Percentiles rank a stretch among this genome's conserved stretches.
Conservation (phyloP, 768 basidiomycete species). For the Termitomyces sp. region DNA sequence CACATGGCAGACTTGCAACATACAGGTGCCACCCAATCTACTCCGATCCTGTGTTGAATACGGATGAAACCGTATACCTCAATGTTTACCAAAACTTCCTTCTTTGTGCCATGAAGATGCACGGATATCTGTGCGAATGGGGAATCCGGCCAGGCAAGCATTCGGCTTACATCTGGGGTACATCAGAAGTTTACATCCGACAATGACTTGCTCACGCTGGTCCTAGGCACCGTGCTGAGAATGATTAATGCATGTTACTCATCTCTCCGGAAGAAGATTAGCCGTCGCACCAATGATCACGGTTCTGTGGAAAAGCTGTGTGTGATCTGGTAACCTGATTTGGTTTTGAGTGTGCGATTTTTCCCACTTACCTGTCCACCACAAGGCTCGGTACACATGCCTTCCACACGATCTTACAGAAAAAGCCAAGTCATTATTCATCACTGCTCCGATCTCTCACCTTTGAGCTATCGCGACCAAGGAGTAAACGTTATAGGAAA, state of each 20-base stretch:
- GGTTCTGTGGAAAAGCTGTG: slow-evolving; percentile 42
- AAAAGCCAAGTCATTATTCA: slow-evolving; percentile 43
- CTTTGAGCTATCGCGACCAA: slow-evolving; percentile 43
- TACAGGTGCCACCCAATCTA: slow-evolving; percentile 76
- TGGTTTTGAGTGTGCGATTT: not conserved
- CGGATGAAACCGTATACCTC: slow-evolving; percentile 50
- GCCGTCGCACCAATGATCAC: slow-evolving; percentile 26
- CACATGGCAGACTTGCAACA: slow-evolving; percentile 55
- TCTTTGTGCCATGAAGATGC: slow-evolving; percentile 81
- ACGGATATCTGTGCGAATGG: slow-evolving; percentile 70
- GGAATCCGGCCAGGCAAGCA: slow-evolving; percentile 37
- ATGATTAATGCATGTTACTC: slow-evolving; percentile 52
- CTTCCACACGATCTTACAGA: slow-evolving; percentile 59
- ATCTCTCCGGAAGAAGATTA: slow-evolving; percentile 41
- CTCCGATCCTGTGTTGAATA: slow-evolving; percentile 69
- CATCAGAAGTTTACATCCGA: slow-evolving; percentile 13
- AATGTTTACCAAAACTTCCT: slow-evolving; percentile 89
- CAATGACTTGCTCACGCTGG: not conserved
- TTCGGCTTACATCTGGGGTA: slow-evolving; percentile 50
- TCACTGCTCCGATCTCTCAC: slow-evolving; percentile 41
- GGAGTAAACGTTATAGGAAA: slow-evolving; percentile 33
- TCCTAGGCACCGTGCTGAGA: slow-evolving; percentile 55
- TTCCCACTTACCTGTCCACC: not conserved
- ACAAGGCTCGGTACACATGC: slow-evolving; percentile 78
- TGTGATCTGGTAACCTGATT: slow-evolving; percentile 51